These are phyloP conservation scores for Senna tora DNA, from an alignment of 306 rosid species.

Conservation along the genomic window DNA sequence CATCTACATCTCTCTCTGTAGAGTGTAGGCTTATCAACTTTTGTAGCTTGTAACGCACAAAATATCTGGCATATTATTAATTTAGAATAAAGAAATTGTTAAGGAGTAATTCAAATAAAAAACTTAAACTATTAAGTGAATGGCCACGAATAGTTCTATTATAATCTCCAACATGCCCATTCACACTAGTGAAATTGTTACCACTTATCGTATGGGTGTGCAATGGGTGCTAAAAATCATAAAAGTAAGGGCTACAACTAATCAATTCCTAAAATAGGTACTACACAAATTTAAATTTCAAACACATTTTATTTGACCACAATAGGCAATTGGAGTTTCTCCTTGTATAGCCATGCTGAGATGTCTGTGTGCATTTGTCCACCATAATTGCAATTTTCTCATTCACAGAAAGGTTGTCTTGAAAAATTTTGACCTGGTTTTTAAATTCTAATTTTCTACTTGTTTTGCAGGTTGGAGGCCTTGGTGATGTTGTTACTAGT, in stretches of 20 bases:
- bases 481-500: slow-evolving; percentile 90
- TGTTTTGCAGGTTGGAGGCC: slow-evolving; percentile 86
- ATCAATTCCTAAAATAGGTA: too few species aligned
- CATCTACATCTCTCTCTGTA: not conserved
- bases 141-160: too few species aligned
- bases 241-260: too few species aligned
- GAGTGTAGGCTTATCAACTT: slow-evolving; percentile 3
- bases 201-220: not conserved
- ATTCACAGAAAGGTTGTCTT: not conserved
- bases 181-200: not conserved
- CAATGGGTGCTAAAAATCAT: not conserved
- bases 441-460: slow-evolving; percentile 28
- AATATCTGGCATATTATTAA: not conserved
- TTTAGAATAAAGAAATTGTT: not conserved
- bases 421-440: slow-evolving; percentile 2
- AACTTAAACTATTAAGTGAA: too few species aligned
- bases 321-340: not conserved
- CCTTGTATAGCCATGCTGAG: not conserved
- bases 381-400: not conserved
- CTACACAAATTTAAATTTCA: too few species aligned
- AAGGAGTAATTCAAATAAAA: too few species aligned
- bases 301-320: too few species aligned
- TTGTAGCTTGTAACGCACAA: slow-evolving; percentile 6
- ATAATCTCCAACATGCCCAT: too few species aligned
- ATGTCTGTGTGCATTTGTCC: not conserved